Percentiles rank a stretch among this genome's conserved stretches.
Conservation (phyloP, 768 basidiomycete species). For the Podaxis mareebaensis region DNA sequence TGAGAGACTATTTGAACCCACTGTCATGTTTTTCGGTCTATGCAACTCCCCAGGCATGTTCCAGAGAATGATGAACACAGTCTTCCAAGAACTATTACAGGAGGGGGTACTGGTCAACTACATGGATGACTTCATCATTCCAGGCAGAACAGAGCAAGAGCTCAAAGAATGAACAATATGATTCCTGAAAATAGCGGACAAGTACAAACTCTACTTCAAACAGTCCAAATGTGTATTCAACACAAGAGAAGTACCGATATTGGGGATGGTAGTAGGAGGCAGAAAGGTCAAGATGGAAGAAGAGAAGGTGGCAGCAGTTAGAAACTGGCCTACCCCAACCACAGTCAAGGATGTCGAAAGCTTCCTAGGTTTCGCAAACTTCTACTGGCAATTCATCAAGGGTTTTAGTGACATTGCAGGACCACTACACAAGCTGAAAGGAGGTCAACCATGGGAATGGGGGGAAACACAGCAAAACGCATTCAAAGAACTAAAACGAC, state of each 20-base stretch:
- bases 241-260: slow-evolving; percentile 19
- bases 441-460: neutral
- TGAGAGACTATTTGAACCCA: too few relatives aligned
- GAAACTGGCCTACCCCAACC: neutral
- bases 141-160: too few relatives aligned
- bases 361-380: slow-evolving; percentile 17
- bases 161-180: too few relatives aligned
- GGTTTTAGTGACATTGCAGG: neutral
- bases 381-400: slow-evolving; percentile 11
- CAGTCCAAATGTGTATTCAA: slow-evolving; percentile 27
- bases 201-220: slow-evolving; percentile 23
- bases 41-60: too few relatives aligned
- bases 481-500: neutral
- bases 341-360: neutral
- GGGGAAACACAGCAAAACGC: neutral
- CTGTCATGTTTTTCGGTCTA: too few relatives aligned
- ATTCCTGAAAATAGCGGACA: too few relatives aligned
- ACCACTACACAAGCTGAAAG: slow-evolving; percentile 8
- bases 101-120: too few relatives aligned
- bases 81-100: too few relatives aligned
- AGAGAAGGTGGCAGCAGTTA: slow-evolving; percentile 25
- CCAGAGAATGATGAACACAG: too few relatives aligned
- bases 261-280: slow-evolving; percentile 28
- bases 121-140: too few relatives aligned
- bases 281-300: slow-evolving; percentile 31